phyloP scores from a whole-genome alignment of 2,329 filamentous ascomycete genomes.

The Phialophora expanda region DNA sequence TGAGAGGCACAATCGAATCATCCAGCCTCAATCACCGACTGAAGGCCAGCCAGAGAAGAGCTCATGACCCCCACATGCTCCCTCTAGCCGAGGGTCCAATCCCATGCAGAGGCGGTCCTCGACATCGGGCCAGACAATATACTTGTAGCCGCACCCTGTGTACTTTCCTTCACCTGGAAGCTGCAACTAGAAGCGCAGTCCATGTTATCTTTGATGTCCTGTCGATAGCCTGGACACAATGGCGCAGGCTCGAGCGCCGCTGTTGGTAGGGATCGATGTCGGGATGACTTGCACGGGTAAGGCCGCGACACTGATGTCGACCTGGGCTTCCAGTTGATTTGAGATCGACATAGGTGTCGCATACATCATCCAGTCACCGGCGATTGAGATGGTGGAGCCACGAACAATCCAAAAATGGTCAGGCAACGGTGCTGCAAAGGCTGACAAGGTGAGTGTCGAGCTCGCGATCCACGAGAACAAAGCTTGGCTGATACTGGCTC shows the following conservation, averaged over 20 bases:
- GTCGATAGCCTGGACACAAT: neutral
- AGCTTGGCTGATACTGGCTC: slow-evolving; percentile 35
- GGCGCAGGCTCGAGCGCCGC: slow-evolving; percentile 4
- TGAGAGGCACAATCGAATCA: neutral
- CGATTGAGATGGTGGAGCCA: slow-evolving; percentile 44
- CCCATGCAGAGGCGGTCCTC: neutral
- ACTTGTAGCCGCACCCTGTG: neutral
- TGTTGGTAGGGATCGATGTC: slow-evolving; percentile 40
- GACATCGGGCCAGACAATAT: neutral
- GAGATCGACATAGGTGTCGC: slow-evolving; percentile 42
- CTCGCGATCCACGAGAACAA: slow-evolving; percentile 8
- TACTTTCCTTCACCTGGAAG: neutral
- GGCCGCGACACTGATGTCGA: neutral
- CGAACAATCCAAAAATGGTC: slow-evolving; percentile 47
- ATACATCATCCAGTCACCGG: slow-evolving; percentile 40
- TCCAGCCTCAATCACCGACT: neutral
- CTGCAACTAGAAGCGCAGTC: neutral
- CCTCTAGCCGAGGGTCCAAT: neutral
- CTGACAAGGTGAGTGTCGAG: slow-evolving; percentile 45
- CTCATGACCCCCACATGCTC: neutral
- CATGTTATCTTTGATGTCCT: neutral
- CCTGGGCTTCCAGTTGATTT: slow-evolving; percentile 10
- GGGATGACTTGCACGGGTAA: slow-evolving; percentile 41
- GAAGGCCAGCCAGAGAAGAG: neutral
- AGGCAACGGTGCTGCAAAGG: slow-evolving; percentile 41